Conservation (phyloP, 768 basidiomycete species). For the Calocybe gangraenosa region DNA sequence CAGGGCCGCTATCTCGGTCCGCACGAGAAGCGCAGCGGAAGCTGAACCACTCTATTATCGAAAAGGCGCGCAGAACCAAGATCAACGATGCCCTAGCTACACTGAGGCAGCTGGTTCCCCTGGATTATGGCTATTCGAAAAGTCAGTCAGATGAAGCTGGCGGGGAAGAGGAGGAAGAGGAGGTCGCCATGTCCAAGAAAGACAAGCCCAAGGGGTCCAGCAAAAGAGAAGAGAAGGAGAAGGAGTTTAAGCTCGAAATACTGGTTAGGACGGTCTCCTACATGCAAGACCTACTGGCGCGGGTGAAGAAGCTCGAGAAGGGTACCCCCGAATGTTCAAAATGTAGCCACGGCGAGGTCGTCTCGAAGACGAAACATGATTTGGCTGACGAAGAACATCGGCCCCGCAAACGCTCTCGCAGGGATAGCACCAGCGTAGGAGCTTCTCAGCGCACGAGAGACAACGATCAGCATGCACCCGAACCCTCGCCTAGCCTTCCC, state of each 20-base stretch:
- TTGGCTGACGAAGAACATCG: background rate
- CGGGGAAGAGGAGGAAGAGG: conserved; percentile 32
- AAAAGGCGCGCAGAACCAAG: conserved; percentile 90
- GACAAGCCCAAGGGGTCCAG: conserved; percentile 30
- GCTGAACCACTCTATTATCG: conserved; percentile 92
- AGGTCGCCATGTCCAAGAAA: conserved; percentile 25
- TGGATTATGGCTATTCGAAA: conserved; percentile 35
- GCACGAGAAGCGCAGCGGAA: conserved; percentile 86
- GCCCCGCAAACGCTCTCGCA: conserved; percentile 6
- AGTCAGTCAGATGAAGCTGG: conserved; percentile 34
- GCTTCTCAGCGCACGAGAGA: no score
- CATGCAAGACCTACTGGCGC: conserved; percentile 64
- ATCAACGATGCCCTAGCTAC: conserved; percentile 88
- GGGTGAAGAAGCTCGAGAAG: conserved; percentile 39
- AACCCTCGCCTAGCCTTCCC: background rate
- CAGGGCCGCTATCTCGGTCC: conserved; percentile 65
- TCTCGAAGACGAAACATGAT: conserved; percentile 17
- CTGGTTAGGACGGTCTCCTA: conserved; percentile 78
- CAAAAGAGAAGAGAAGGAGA: conserved; percentile 60
- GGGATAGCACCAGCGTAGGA: no score
- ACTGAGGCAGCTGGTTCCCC: conserved; percentile 73
- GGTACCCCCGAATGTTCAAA: conserved; percentile 21
- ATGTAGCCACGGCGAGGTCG: conserved; percentile 15
- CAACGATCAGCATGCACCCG: background rate
- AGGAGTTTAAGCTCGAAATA: conserved; percentile 92